Base-by-base conservation (phyloP, 495 filamentous ascomycete species). In the Penicillium cataractarum region DNA sequence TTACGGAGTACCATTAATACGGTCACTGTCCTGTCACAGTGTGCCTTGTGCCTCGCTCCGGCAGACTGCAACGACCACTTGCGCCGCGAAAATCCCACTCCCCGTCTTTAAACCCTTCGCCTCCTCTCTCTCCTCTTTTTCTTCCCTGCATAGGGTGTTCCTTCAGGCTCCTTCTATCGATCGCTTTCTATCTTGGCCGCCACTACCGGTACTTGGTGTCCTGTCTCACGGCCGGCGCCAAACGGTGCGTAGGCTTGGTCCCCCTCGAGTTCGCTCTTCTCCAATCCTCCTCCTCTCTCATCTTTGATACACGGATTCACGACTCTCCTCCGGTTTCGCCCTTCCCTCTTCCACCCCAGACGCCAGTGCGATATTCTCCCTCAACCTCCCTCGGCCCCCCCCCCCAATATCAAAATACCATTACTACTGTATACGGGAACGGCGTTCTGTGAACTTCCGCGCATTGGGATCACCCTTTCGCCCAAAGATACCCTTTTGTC, bases 221-320 rank as follows among this genome's bases (percentile, higher is more conserved):
- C 80, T 81, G 78, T 82, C 78, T 82, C 73, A 79, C 78, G 79
- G 74, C 79, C 78, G 79, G 79, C 79, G 79, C 79, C 79, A 82
- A 80, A 81, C 78, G 79, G 79, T 82, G 79, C 79, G 76, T 82
- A 80, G 79, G 78, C 77, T 81, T 78, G 76, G 76, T 78, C 77
- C 78, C 78, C 75, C 71, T 55, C 70, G 60, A 55, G 51, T 62
- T 58, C 57, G 64, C 56, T 65, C 60, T 60, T 69, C 60, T 65
- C 63, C 58, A 58, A 58, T 53, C 70, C 58, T 66, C 54, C 56
- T 65, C 39, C 32, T 48, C 31, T 52, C 22, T 32, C 55, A 4
- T 15, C 35, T 17, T 39, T 15, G 55, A 66, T 64, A 64, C 63
- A 59, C 61, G 55, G 32, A 60, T 60, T 72, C 69, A 62, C 63